These are phyloP conservation scores for Brachypodium distachyon DNA, from an alignment of 202 grass and related monocot genomes.

Conservation along the genomic window DNA sequence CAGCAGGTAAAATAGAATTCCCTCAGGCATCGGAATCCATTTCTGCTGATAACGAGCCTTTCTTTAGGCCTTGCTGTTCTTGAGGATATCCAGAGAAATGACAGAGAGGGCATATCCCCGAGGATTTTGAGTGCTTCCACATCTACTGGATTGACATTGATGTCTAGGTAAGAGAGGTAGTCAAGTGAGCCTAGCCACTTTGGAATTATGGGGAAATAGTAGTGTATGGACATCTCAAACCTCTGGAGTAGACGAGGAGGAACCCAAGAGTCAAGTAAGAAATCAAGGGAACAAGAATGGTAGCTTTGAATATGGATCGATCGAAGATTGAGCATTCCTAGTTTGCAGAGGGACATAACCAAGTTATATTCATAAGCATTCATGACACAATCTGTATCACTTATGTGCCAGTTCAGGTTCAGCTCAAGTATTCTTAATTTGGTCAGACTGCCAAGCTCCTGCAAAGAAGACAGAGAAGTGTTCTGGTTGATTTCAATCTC, in stretches of 20 bases:
- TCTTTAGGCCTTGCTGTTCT: not conserved
- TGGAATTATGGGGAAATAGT: not conserved
- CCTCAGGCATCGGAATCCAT: not conserved
- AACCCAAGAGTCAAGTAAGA: slow-evolving; percentile 6
- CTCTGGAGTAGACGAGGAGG: not conserved
- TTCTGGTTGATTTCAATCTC: not conserved
- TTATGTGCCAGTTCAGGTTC: not conserved
- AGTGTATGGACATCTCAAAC: not conserved
- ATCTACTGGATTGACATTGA: not conserved
- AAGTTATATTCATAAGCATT: not conserved
- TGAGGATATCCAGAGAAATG: not conserved
- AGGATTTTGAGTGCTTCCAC: not conserved
- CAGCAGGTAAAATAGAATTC: slow-evolving; percentile 14
- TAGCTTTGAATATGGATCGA: not conserved
- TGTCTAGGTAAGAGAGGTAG: not conserved
- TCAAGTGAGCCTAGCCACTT: not conserved
- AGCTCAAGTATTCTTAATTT: not conserved
- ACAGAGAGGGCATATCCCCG: not conserved
- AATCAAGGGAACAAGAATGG: not conserved
- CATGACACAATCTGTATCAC: not conserved
- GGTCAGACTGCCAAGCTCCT: not conserved
- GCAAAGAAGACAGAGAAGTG: not conserved
- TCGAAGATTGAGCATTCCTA: not conserved
- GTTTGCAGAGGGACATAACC: not conserved
- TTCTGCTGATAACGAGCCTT: not conserved